Percentiles rank a stretch among this genome's conserved stretches.
phyloP scores from a whole-genome alignment of 1,284 basidiomycete species.

The Malassezia sympodialis region DNA sequence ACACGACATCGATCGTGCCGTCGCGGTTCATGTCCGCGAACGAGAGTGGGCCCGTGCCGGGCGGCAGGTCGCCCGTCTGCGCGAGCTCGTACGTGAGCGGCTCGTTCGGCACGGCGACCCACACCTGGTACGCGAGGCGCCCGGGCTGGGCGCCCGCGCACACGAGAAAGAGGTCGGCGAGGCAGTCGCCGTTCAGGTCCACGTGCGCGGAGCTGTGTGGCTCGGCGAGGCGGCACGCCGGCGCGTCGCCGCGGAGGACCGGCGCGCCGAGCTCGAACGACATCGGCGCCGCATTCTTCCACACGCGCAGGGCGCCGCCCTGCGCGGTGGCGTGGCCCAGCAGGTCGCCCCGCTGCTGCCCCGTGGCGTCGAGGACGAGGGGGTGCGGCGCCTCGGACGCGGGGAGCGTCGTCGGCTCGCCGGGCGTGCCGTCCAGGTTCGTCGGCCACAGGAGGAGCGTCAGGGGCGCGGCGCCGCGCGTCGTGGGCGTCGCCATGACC shows the following conservation, averaged over 20 bases:
- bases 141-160: constrained; percentile 59
- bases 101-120: constrained; percentile 52
- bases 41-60: constrained; percentile 65
- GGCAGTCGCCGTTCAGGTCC: constrained; percentile 89
- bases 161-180: constrained; percentile 82
- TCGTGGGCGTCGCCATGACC: constrained; percentile 58
- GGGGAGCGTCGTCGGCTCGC: constrained; percentile 53
- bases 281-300: constrained; percentile 25
- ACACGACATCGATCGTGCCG: constrained; percentile 89
- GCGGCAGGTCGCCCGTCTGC: constrained; percentile 62
- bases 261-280: constrained; percentile 13
- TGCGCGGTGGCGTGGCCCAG: constrained; percentile 57
- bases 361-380: constrained; percentile 72
- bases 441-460: constrained; percentile 21
- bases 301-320: constrained; percentile 23
- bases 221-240: constrained; percentile 61
- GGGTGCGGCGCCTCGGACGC: constrained; percentile 67
- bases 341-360: constrained; percentile 77
- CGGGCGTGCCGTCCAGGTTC: constrained; percentile 13
- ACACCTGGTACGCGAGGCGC: constrained; percentile 64
- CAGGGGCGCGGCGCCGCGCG: constrained; percentile 12
- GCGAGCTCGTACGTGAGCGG: constrained; percentile 57
- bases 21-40: constrained; percentile 94
- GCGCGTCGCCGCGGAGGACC: constrained; percentile 7
- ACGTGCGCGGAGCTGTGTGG: constrained; percentile 93